Conservation (phyloP, 148 eudicot genomes). For the Salicornia ramosissima region DNA sequence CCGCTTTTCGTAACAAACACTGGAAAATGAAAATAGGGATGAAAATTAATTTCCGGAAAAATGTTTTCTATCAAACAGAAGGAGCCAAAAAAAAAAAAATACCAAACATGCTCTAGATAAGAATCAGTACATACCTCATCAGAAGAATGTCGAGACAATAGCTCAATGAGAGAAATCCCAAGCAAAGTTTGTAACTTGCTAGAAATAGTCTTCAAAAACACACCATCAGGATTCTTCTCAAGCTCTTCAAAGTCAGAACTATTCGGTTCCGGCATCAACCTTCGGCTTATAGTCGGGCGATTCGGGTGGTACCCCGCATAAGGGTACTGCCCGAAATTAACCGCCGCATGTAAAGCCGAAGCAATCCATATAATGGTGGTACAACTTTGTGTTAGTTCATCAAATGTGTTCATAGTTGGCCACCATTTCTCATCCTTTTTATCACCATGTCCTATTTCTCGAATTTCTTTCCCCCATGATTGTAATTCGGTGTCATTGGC, state of each 20-base stretch:
- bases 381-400: background rate
- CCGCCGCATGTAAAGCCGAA: conserved; percentile 20
- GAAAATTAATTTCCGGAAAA: too few relatives aligned
- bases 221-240: conserved; percentile 43
- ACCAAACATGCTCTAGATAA: too few relatives aligned
- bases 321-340: conserved; percentile 26
- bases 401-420: conserved; percentile 58
- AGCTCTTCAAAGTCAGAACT: conserved; percentile 66
- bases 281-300: conserved; percentile 16
- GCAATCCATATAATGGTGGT: conserved; percentile 18
- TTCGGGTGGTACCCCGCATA: conserved; percentile 21
- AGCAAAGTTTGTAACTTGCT: conserved; percentile 54
- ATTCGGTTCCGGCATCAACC: conserved; percentile 34
- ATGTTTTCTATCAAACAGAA: background rate
- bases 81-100: background rate
- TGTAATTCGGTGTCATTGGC: conserved; percentile 60
- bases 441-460: conserved; percentile 75
- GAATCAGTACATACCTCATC: conserved; percentile 42
- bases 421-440: conserved; percentile 75
- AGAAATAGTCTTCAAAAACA: conserved; percentile 60
- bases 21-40: too few relatives aligned
- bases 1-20: background rate
- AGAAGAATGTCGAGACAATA: conserved; percentile 66
- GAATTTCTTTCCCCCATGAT: conserved; percentile 69
- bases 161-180: conserved; percentile 69